Evolutionary conservation across 306 rosid species (phyloP), one percentile per base, ranked within the genome.

Genomic region (Casuarina equisetifolia): DNA sequence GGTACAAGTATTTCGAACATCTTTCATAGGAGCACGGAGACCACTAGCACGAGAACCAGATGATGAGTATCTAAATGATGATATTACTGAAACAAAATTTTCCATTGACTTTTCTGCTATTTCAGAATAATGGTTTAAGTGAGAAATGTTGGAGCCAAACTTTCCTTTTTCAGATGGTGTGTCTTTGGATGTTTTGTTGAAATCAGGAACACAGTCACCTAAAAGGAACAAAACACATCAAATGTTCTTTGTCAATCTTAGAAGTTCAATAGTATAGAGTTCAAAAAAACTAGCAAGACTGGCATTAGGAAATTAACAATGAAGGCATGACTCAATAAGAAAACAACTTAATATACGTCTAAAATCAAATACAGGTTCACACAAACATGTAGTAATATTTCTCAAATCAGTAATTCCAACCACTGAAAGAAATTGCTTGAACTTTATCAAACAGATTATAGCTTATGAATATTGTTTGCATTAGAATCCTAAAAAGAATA

Each of bases 11-110:
- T 90, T 95, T 72, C 4, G 79, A 74, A 91, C 86, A 80, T 91
- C 98, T 81, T 76, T 88, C 66, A 90, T 74, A 74, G 98, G 98
- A 79, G 99, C 96, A 63, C 96, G 91, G 71, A 95, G 97, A 66
- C 97, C 97, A 50, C 99, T 95, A 52, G 94, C 97, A 36, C 94
- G 97, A 81, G 99, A 87, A 77, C 98, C 93, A 45, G 93, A 83
- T 38, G 85, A 84, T 13, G 97, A 57, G 83, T 59, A 90, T 84
- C 76, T 80, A 72, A 90, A 89, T 66, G 97, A 81, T 50, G 93
- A 90, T 74, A 94, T 83, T 39, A 86, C 76, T 40, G 97, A 89
- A 62, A 85, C 93, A 86, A 92, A 94, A 61, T 62, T 92, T 82
- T 94, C 97, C 88, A 92, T 69, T 1, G 97, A 94, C 79, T 86